Evolutionary conservation across 805 yeast species (phyloP), one percentile per base, ranked within the genome.

Genomic region (Saturnispora sekii): DNA sequence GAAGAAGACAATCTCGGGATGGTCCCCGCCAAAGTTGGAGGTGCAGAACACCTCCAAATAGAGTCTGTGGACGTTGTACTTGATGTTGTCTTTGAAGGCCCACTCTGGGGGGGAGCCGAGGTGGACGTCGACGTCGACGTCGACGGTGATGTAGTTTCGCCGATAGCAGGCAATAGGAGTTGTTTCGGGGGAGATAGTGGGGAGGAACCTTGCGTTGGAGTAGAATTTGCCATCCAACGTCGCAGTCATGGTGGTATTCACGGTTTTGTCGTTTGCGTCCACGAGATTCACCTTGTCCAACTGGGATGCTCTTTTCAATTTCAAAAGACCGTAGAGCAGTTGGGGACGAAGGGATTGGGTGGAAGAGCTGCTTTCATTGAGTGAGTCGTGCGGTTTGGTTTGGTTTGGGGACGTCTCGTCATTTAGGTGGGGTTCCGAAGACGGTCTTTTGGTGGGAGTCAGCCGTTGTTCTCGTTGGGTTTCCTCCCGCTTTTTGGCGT

Each of bases 131-230:
- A 43, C 6, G 28, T 37, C n/a, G 4, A 43, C 28, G 14, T 43
- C 41, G 7, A 43, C 16, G 16, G 17, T 43, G 26, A 31, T 37
- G 12, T 36, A 52, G 30, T 57, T 57, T 36, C 61, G 46, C 43
- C 59, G 40, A 42, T 54, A 57, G 38, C 59, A 54, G 1, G 52
- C 49, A 15, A 57, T 44, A 3, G 56, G 56, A 10, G 46, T 37
- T 4, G 40, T 49, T 3, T 35, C 39, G 3, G 36, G 32, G 9
- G 38, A 26, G 7, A 37, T 28, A 11, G 28, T 35, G 15, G 41
- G 32, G 9, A 53, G 16, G 37, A 44, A 46, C 34, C 43, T 44
- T 16, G 48, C 38, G 36, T 55, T 53, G n/a, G 47, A 33, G 30
- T 38, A 52, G 38, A 55, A 56, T 28, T 52, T 50, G 2, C 56